Conservation (phyloP, 148 eudicot species). For the Drosera capensis region DNA sequence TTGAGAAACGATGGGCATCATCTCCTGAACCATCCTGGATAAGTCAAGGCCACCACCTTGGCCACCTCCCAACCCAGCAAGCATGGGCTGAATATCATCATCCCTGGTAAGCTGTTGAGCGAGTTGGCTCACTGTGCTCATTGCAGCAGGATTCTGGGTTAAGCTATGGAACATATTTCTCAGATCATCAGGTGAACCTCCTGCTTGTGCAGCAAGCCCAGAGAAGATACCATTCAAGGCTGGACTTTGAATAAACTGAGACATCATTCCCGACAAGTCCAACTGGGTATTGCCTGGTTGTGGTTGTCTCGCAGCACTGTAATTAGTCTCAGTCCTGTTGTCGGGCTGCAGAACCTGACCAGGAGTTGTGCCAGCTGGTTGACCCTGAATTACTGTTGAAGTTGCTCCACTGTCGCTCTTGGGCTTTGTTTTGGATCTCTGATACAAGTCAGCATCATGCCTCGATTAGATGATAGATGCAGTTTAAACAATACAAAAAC, state of each 20-base stretch:
- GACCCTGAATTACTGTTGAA: conserved; percentile 23
- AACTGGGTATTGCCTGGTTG: conserved; percentile 22
- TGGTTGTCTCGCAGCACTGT: conserved; percentile 12
- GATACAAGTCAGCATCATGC: neutral
- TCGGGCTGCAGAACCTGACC: conserved; percentile 55
- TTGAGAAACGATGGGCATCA: conserved; percentile 96
- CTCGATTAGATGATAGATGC: neutral
- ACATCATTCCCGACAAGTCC: conserved; percentile 54
- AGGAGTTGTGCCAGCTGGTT: conserved; percentile 24
- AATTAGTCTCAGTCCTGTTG: conserved; percentile 13
- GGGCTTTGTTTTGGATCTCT: conserved; percentile 18
- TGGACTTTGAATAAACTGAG: conserved; percentile 61
- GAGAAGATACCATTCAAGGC: conserved; percentile 58
- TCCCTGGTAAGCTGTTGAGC: conserved; percentile 67
- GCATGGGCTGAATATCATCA: conserved; percentile 50
- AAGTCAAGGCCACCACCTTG: conserved; percentile 61
- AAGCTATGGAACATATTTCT: conserved; percentile 75
- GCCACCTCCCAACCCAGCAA: conserved; percentile 39
- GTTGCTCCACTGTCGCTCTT: conserved; percentile 25
- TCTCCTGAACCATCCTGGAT: conserved; percentile 83
- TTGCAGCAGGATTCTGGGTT: conserved; percentile 73
- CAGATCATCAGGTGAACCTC: conserved; percentile 65
- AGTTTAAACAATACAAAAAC: no score
- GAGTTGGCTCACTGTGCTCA: conserved; percentile 74
- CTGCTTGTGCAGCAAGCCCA: conserved; percentile 78